Conservation (phyloP, 2,329 filamentous ascomycete species). For the Didymella sp. region DNA sequence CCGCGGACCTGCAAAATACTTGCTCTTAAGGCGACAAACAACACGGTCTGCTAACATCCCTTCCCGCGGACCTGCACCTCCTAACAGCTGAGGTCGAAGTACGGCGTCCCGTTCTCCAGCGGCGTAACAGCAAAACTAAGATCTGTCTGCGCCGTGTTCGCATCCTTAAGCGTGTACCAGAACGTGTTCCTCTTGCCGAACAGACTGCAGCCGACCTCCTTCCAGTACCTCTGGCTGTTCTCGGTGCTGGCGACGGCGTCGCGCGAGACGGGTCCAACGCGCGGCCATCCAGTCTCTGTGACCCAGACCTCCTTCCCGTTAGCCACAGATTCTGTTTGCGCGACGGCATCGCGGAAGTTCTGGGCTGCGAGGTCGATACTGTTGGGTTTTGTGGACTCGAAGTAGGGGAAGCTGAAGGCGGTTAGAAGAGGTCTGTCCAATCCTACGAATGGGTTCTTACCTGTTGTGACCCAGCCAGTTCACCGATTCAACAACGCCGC, state of each 20-base stretch:
- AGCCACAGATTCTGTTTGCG: constrained; percentile 64
- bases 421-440: neutral
- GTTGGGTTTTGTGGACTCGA: constrained; percentile 65
- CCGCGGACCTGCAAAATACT: too few species aligned
- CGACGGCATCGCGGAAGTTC: constrained; percentile 72
- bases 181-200: constrained; percentile 38
- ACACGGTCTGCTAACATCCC: too few species aligned
- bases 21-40: too few species aligned
- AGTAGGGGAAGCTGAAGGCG: constrained; percentile 71
- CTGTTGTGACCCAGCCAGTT: constrained; percentile 86
- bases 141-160: constrained; percentile 54
- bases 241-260: constrained; percentile 34
- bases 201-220: constrained; percentile 38
- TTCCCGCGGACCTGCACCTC: neutral
- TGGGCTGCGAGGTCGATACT: constrained; percentile 66
- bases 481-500: constrained; percentile 68
- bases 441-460: neutral
- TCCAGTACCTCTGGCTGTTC: constrained; percentile 39
- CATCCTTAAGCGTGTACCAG: constrained; percentile 44
- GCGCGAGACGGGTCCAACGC: constrained; percentile 32
- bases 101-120: constrained; percentile 58
- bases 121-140: constrained; percentile 62
- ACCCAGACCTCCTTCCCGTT: constrained; percentile 78
- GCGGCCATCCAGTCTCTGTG: constrained; percentile 85
- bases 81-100: constrained; percentile 61